Base-by-base conservation (phyloP, 352 stramenopile species). In the Pythium dissotocum region DNA sequence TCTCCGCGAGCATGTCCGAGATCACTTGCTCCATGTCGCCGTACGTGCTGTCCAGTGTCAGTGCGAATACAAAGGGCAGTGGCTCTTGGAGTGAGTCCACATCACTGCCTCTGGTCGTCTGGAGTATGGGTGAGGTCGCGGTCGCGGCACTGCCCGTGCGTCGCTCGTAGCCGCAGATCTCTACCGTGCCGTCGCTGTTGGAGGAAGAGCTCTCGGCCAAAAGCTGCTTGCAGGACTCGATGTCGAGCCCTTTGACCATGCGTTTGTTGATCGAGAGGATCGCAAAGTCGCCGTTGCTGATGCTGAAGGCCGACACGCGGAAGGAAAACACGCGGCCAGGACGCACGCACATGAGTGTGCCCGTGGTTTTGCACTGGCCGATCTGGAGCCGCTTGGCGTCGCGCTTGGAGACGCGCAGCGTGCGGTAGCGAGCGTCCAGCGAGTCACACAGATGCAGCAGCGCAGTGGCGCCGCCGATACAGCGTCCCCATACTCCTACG, bases 1-100 rank as follows among this genome's bases (percentile, higher is more conserved):
- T 79, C 76, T 89, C 86, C 10, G 73, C 51, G 7, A 94, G 68
- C 82, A 90, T 89, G 77, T 94, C 85, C 58, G 75, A 75, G 56
- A 94, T 80, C 26, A 94, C 83, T 61, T 81, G 78, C 67, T 91
- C 78, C 80, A 94, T 87, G 55, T 94, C 85, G 52, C 82, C 82
- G 53, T 89, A 94, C 7, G 78, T 77, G 33, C 79, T 87, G 66
- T 94, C 85, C 7, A 87, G 60, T 6, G 72, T 77, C 18, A 92
- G 44, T 4, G 75, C 82, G 70, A 87, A 87, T 2, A 92, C 79
- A 33, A 94, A 91, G 14, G 60, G 57, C 12, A 10, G 48, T 18
- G 32, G 40, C 12, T 64, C 26, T 21, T 59, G 32, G 2, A 32
- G 38, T 2, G 33, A 16, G 16, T 42, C 51, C 2, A 36, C 52